phyloP scores from a whole-genome alignment of 306 rosid genomes.

The Psophocarpus tetragonolobus region DNA sequence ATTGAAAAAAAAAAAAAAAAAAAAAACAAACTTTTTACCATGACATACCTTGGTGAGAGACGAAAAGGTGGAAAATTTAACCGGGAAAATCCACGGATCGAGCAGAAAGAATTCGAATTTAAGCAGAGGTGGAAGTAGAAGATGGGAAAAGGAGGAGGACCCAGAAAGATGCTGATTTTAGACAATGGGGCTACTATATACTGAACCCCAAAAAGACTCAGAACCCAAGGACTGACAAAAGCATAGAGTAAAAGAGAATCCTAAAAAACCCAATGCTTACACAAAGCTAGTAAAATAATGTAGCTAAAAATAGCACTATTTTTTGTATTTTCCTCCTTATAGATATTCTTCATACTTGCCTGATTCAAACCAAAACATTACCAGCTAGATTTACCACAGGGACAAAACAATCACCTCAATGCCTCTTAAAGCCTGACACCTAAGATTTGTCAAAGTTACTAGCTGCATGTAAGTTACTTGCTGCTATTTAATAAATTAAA shows the following conservation, averaged over 20 bases:
- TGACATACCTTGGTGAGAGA: slow-evolving; percentile 50
- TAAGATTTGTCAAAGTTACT: slow-evolving; percentile 35
- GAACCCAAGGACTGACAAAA: slow-evolving; percentile 73
- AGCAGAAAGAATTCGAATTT: slow-evolving; percentile 50
- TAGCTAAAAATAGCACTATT: slow-evolving; percentile 10
- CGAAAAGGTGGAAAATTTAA: slow-evolving; percentile 36
- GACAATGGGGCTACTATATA: slow-evolving; percentile 51
- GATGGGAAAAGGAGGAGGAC: slow-evolving; percentile 39
- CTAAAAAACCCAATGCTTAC: slow-evolving; percentile 43
- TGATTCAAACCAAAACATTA: slow-evolving; percentile 22
- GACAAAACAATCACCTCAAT: slow-evolving; percentile 33
- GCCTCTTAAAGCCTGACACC: slow-evolving; percentile 38
- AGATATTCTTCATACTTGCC: slow-evolving; percentile 19
- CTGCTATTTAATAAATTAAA: neutral
- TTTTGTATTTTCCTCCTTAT: slow-evolving; percentile 23
- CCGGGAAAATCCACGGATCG: slow-evolving; percentile 55
- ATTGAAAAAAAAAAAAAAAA: slow-evolving; percentile 9
- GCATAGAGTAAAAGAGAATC: slow-evolving; percentile 56
- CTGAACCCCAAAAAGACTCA: slow-evolving; percentile 51
- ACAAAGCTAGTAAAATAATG: slow-evolving; percentile 43
- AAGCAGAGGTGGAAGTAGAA: slow-evolving; percentile 36
- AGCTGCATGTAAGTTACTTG: neutral
- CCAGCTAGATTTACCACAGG: neutral
- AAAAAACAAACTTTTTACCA: slow-evolving; percentile 5
- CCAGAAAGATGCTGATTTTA: slow-evolving; percentile 46